phyloP scores from a whole-genome alignment of 305 asterid genomes.

The Fraxinus baroniana region DNA sequence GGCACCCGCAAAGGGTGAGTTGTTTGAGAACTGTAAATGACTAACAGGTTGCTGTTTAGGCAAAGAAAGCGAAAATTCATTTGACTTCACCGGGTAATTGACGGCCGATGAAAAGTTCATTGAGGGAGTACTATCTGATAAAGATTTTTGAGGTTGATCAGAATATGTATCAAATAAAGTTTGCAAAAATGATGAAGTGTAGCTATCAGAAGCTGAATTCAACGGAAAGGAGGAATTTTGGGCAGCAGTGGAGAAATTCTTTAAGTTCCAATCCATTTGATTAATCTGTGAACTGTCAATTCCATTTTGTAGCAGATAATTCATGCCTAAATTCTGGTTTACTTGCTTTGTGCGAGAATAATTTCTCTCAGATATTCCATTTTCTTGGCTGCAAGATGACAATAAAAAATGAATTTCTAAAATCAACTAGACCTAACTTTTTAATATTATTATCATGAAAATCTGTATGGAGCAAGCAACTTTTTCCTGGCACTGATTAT shows the following conservation, averaged over 20 bases:
- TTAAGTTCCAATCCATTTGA: slow-evolving; percentile 21
- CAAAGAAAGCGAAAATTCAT: slow-evolving; percentile 33
- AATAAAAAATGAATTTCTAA: not conserved
- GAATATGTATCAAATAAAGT: slow-evolving; percentile 36
- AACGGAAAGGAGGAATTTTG: slow-evolving; percentile 29
- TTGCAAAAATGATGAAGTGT: slow-evolving; percentile 39
- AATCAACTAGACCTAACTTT: not conserved
- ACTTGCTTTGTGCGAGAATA: slow-evolving; percentile 1
- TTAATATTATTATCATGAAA: slow-evolving; percentile 3
- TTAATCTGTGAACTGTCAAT: slow-evolving; percentile 18
- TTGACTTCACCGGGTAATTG: slow-evolving; percentile 25
- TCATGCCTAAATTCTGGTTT: slow-evolving; percentile 29
- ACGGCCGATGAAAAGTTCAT: slow-evolving; percentile 18
- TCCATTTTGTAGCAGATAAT: slow-evolving; percentile 32
- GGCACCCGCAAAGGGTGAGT: slow-evolving; percentile 30
- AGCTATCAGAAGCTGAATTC: slow-evolving; percentile 40
- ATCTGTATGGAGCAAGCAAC: not conserved
- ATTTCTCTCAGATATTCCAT: slow-evolving; percentile 5
- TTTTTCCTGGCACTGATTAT: not conserved
- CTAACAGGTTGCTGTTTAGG: slow-evolving; percentile 25
- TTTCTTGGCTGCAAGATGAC: slow-evolving; percentile 27
- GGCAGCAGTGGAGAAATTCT: slow-evolving; percentile 20
- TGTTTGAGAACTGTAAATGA: slow-evolving; percentile 29
- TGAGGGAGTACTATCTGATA: slow-evolving; percentile 13
- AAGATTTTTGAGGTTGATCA: slow-evolving; percentile 24